Evolutionary conservation across 257 asterid genomes (phyloP), one percentile per base, ranked within the genome.

Genomic region (Coffea canephora): DNA sequence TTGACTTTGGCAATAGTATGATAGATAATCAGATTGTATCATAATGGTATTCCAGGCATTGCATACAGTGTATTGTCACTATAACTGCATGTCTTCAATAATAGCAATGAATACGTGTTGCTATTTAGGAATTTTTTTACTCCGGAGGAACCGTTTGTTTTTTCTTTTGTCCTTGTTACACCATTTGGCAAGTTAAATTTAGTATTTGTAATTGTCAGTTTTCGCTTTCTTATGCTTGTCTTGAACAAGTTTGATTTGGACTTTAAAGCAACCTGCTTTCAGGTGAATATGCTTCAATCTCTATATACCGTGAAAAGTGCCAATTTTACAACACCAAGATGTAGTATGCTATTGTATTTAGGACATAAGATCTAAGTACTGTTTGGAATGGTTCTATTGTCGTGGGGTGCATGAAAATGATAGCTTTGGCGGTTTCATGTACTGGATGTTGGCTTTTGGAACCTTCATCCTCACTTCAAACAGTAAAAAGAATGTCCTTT

Each of bases 401-500:
- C 39, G 27, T 78, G 68, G 76, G 52, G n/a, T 36, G 49, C 52
- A 19, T 19, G 74, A 59, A 81, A 67, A 15, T 64, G 49, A 74
- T 71, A 68, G 80, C 72, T 76, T 57, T 73, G 46, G 57, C 43
- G 8, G 65, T 61, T 50, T 61, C 41, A 46, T 8, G 12, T 80
- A 46, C 66, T 66, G 48, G 31, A 71, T 55, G 31, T 21, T 55
- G 52, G 50, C 73, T 72, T 31, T 61, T 64, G 71, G 46, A n/a
- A n/a, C 4, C 54, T n/a, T 41, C 36, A 64, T 68, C 62, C 65
- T 73, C 59, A 5, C 39, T 73, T 72, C 41, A 59, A 2, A 10
- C 66, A 57, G 31, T 19, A 21, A 27, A 46, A 48, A 49, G 76
- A 27, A 49, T 13, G 64, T 72, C 62, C 10, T n/a, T 69, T 69